Evolutionary conservation across 2,329 filamentous ascomycete genomes (phyloP).

Genomic region (Colletotrichum caudatum): DNA sequence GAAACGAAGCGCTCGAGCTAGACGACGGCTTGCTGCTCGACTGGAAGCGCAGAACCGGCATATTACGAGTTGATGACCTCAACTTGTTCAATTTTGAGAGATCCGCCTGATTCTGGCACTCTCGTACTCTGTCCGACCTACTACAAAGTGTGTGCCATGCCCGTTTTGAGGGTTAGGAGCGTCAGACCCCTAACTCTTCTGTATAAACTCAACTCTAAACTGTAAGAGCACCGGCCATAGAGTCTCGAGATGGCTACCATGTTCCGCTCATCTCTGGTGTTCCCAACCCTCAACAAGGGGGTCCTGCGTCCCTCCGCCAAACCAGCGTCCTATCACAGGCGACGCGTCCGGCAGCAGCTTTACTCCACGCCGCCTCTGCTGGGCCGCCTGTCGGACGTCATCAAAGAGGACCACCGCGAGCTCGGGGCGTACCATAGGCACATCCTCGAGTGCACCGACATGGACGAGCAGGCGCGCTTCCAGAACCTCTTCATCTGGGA

Average conservation of each 20-base stretch:
- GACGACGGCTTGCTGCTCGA: background rate
- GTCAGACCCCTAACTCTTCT: no score
- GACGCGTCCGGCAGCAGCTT: background rate
- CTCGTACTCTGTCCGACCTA: background rate
- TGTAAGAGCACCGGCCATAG: background rate
- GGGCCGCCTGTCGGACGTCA: conserved; percentile 46
- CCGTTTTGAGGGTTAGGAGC: background rate
- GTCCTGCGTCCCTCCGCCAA: background rate
- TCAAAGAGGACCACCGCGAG: conserved; percentile 54
- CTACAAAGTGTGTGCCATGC: background rate
- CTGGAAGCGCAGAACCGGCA: background rate
- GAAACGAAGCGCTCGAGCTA: background rate
- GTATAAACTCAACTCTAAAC: background rate
- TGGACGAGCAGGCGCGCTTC: conserved; percentile 55
- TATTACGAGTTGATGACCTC: background rate
- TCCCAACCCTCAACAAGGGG: background rate
- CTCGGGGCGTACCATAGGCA: conserved; percentile 56
- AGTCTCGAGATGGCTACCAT: background rate
- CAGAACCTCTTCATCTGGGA: conserved; percentile 64
- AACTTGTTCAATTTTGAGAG: background rate
- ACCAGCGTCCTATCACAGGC: background rate
- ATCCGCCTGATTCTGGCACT: background rate
- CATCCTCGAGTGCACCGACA: conserved; percentile 52
- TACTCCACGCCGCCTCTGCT: background rate
- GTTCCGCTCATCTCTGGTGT: background rate